phyloP scores from a whole-genome alignment of 768 basidiomycete species.

The Leucosporidium scottii region DNA sequence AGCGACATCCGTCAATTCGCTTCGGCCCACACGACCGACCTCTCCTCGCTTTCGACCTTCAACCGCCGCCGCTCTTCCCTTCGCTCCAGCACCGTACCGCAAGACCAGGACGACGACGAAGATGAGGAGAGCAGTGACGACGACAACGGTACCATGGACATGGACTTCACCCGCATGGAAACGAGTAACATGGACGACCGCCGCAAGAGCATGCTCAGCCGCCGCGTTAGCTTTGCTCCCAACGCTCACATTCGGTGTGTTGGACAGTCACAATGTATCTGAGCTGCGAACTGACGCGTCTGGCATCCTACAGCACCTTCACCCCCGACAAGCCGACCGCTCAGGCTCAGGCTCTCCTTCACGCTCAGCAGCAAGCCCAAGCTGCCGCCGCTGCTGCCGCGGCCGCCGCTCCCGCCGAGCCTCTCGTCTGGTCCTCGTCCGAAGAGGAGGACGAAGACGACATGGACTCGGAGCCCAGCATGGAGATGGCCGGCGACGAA shows the following conservation, averaged over 20 bases:
- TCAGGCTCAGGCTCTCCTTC: conserved; percentile 12
- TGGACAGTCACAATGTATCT: not conserved
- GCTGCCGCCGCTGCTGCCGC: conserved; percentile 5
- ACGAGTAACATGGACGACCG: conserved; percentile 16
- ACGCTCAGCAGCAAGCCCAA: not conserved
- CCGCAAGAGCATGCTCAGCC: conserved; percentile 14
- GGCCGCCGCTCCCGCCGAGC: not conserved
- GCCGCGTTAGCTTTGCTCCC: conserved; percentile 35
- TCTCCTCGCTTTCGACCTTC: conserved; percentile 13
- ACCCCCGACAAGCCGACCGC: conserved; percentile 30
- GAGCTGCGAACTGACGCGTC: not conserved
- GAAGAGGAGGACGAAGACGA: conserved; percentile 4
- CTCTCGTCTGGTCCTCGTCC: conserved; percentile 5
- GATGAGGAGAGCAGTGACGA: not conserved
- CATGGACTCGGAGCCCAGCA: conserved; percentile 7
- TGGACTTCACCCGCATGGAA: conserved; percentile 16
- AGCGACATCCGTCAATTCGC: not conserved
- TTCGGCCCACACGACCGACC: conserved; percentile 25
- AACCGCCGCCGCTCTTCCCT: not conserved
- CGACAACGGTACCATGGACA: conserved; percentile 17
- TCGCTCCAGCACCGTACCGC: conserved; percentile 12
- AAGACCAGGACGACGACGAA: conserved; percentile 8
- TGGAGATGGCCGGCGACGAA: conserved; percentile 31
- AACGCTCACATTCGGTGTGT: conserved; percentile 32
- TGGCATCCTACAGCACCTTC: conserved; percentile 10